Evolutionary conservation across 2,329 filamentous ascomycete genomes (phyloP).

Genomic region (Penicillium freii): DNA sequence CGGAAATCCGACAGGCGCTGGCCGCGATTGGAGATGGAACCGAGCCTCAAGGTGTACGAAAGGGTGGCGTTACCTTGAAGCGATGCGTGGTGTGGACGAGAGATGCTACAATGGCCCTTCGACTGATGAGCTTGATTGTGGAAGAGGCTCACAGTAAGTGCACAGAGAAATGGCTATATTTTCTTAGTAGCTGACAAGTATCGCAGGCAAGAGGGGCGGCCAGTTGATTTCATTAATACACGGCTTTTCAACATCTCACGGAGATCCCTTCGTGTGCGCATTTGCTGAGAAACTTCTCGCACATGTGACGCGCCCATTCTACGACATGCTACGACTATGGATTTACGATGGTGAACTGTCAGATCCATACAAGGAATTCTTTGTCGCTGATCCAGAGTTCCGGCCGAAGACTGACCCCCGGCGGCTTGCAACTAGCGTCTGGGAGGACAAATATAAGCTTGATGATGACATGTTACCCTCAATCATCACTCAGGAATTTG

Average conservation of each 20-base stretch:
- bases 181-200: constrained; percentile 8
- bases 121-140: constrained; percentile 90
- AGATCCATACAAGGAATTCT: constrained; percentile 95
- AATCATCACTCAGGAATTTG: constrained; percentile 90
- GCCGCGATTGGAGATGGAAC: constrained; percentile 60
- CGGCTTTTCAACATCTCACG: constrained; percentile 86
- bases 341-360: constrained; percentile 97
- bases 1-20: constrained; percentile 81
- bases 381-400: constrained; percentile 76
- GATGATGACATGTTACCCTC: constrained; percentile 83
- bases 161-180: not conserved
- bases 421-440: constrained; percentile 74
- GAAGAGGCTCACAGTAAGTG: constrained; percentile 75
- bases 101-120: constrained; percentile 91
- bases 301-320: constrained; percentile 90
- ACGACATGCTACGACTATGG: constrained; percentile 93
- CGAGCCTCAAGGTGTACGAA: constrained; percentile 70
- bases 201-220: constrained; percentile 69
- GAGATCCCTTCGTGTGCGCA: constrained; percentile 87
- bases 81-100: constrained; percentile 95
- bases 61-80: constrained; percentile 89
- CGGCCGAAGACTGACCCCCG: constrained; percentile 51
- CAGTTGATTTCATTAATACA: constrained; percentile 93
- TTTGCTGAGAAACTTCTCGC: constrained; percentile 87
- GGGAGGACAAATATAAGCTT: constrained; percentile 95